Percentiles rank a stretch among this genome's conserved stretches.
These are phyloP conservation scores for Emericellopsis atlantica DNA, from an alignment of 2,329 filamentous ascomycete species.

Conservation along the genomic window DNA sequence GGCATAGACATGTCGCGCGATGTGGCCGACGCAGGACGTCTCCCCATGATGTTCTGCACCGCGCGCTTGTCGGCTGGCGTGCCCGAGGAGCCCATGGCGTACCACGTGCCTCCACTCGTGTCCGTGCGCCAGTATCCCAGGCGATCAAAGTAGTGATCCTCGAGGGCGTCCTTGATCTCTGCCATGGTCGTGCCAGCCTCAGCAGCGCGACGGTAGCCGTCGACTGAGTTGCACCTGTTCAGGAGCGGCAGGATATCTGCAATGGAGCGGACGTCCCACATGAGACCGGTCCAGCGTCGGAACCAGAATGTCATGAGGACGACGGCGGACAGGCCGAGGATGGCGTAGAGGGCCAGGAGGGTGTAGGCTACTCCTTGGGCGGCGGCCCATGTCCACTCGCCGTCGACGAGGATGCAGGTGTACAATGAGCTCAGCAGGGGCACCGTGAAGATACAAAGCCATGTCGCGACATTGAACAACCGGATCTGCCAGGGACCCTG, in stretches of 20 bases:
- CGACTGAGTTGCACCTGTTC: constrained; percentile 65
- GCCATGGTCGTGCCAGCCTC: constrained; percentile 31
- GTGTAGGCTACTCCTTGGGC: constrained; percentile 71
- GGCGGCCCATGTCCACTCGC: constrained; percentile 69
- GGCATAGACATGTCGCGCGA: constrained; percentile 10
- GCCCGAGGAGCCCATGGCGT: constrained; percentile 52
- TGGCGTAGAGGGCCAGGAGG: constrained; percentile 58
- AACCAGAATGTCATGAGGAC: constrained; percentile 52
- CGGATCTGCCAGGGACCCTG: constrained; percentile 54
- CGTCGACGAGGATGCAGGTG: constrained; percentile 43
- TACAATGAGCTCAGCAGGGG: constrained; percentile 73
- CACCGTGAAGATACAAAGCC: constrained; percentile 68
- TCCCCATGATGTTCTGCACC: constrained; percentile 10
- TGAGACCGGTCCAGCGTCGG: constrained; percentile 55
- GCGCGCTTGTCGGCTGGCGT: constrained; percentile 17
- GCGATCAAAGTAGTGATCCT: constrained; percentile 48
- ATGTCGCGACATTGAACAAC: constrained; percentile 54
- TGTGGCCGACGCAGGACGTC: constrained; percentile 6
- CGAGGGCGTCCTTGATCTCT: constrained; percentile 40
- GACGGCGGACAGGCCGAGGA: constrained; percentile 44
- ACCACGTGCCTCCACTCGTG: constrained; percentile 56
- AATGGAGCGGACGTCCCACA: constrained; percentile 75
- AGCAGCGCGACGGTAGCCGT: constrained; percentile 55
- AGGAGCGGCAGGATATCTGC: constrained; percentile 72
- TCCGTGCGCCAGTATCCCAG: constrained; percentile 77